Evolutionary conservation across 805 yeast species (phyloP).

Genomic region (Metschnikowia arizonensis): DNA sequence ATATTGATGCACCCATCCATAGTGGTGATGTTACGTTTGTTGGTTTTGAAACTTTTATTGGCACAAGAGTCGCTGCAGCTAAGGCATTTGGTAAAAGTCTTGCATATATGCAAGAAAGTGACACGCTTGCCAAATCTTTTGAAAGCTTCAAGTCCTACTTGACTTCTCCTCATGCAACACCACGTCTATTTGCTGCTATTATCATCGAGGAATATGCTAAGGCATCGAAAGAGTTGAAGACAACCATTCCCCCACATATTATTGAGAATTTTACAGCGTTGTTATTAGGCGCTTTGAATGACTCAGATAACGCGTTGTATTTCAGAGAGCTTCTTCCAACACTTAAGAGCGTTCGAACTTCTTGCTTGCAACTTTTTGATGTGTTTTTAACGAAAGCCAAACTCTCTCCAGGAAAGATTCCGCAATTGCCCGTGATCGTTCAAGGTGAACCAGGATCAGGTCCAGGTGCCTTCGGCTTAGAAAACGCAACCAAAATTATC

Average conservation of each 20-base stretch:
- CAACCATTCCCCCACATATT: conserved; percentile 17
- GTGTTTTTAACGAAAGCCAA: conserved; percentile 76
- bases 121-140: conserved; percentile 38
- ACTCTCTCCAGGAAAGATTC: conserved; percentile 64
- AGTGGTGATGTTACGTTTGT: conserved; percentile 87
- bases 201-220: conserved; percentile 66
- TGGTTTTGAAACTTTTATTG: conserved; percentile 67
- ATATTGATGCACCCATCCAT: conserved; percentile 89
- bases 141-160: conserved; percentile 39
- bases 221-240: conserved; percentile 20
- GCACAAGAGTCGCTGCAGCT: conserved; percentile 74
- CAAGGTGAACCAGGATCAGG: conserved; percentile 95
- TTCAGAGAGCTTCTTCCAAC: conserved; percentile 86
- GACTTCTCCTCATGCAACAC: conserved; percentile 69
- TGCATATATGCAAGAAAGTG: conserved; percentile 43
- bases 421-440: conserved; percentile 82
- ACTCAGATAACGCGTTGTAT: conserved; percentile 46
- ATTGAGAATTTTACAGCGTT: conserved; percentile 23
- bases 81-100: conserved; percentile 67
- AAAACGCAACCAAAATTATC: conserved; percentile 66
- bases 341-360: conserved; percentile 77
- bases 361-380: conserved; percentile 76
- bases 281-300: conserved; percentile 36
- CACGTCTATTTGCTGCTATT: conserved; percentile 66
- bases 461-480: conserved; percentile 83